Conservation (phyloP, 2,329 filamentous ascomycete species). For the Coccinonectria pachysandricola region DNA sequence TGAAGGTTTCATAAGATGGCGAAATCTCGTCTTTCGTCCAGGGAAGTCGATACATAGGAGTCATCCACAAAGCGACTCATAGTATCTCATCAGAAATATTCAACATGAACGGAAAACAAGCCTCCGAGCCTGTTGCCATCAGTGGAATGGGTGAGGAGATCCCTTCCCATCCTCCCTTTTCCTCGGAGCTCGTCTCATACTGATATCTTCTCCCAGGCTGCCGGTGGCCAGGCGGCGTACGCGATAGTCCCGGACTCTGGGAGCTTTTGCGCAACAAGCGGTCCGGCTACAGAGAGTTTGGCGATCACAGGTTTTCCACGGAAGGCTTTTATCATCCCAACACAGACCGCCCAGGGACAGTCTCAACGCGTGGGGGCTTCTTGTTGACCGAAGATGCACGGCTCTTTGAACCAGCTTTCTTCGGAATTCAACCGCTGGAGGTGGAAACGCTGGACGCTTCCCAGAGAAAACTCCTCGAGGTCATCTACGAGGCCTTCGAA, state of each 20-base stretch:
- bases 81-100: too few species aligned
- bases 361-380: slow-evolving; percentile 5
- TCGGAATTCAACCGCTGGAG: slow-evolving; percentile 28
- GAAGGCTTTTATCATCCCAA: not conserved
- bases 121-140: not conserved
- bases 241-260: not conserved
- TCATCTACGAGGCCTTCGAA: slow-evolving; percentile 32
- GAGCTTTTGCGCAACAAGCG: not conserved
- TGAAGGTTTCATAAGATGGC: too few species aligned
- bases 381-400: slow-evolving; percentile 18
- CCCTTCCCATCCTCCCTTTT: not conserved
- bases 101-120: too few species aligned
- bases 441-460: slow-evolving; percentile 31
- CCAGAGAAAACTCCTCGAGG: slow-evolving; percentile 29
- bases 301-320: not conserved
- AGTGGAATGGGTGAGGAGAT: not conserved
- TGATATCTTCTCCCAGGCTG: not conserved
- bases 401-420: slow-evolving; percentile 29
- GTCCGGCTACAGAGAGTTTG: not conserved
- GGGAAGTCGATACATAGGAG: too few species aligned
- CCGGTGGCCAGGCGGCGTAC: not conserved
- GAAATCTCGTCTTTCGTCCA: too few species aligned
- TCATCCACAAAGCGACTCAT: too few species aligned
- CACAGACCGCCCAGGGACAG: not conserved
- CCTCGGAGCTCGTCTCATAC: not conserved